Evolutionary conservation across 176 grass and related monocot species (phyloP).

Genomic region (Oryza meyeriana): DNA sequence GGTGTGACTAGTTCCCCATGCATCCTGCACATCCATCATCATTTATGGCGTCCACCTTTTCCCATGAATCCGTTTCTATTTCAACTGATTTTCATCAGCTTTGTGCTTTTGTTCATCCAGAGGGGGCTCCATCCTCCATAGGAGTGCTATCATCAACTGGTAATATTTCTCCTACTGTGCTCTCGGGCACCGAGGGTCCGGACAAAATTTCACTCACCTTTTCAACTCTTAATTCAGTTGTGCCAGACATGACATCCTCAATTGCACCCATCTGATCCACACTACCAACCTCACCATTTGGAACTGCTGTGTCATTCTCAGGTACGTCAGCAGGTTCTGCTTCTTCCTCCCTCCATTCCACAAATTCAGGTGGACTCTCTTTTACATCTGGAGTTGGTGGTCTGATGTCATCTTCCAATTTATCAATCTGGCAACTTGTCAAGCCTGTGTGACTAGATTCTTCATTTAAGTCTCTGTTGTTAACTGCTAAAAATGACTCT

Average conservation of each 20-base stretch:
- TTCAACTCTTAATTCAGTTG: slow-evolving; percentile 23
- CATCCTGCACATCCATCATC: slow-evolving; percentile 28
- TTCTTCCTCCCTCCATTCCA: slow-evolving; percentile 49
- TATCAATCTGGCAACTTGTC: slow-evolving; percentile 19
- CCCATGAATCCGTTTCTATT: slow-evolving; percentile 14
- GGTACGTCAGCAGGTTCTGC: slow-evolving; percentile 21
- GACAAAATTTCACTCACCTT: background rate
- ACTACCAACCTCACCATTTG: slow-evolving; percentile 3
- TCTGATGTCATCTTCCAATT: slow-evolving; percentile 40
- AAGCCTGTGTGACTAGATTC: slow-evolving; percentile 16
- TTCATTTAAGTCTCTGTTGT: slow-evolving; percentile 26
- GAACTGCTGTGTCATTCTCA: slow-evolving; percentile 29
- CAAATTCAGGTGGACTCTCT: slow-evolving; percentile 37
- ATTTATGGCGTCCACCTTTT: slow-evolving; percentile 15
- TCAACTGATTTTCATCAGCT: background rate
- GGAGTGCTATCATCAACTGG: background rate
- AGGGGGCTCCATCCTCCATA: no score
- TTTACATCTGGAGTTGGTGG: slow-evolving; percentile 47
- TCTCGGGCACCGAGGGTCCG: slow-evolving; percentile 1
- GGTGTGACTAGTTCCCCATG: background rate
- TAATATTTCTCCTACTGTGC: background rate
- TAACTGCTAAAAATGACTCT: slow-evolving; percentile 1
- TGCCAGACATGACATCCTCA: background rate
- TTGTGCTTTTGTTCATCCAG: slow-evolving; percentile 24
- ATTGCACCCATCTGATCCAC: slow-evolving; percentile 22